Conservation (phyloP, 2,329 filamentous ascomycete genomes). For the Penicillium sp. region DNA sequence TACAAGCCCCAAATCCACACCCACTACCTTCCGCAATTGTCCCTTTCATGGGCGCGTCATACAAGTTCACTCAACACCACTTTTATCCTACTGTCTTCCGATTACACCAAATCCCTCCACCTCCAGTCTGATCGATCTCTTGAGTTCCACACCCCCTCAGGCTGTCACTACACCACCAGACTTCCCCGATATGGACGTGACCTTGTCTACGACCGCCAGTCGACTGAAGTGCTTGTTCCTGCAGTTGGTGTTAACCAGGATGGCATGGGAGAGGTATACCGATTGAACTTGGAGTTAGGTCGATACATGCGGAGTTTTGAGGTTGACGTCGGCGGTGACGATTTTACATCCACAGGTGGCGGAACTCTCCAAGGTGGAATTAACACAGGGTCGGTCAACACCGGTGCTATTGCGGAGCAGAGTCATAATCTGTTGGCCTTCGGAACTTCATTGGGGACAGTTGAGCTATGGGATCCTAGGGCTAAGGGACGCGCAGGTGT, state of each 20-base stretch:
- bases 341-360: slow-evolving; percentile 63
- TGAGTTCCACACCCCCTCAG: slow-evolving; percentile 88
- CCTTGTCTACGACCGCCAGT: slow-evolving; percentile 76
- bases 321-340: slow-evolving; percentile 83
- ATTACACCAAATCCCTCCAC: slow-evolving; percentile 93
- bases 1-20: slow-evolving; percentile 85
- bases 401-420: slow-evolving; percentile 79
- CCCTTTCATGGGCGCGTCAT: slow-evolving; percentile 89
- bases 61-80: slow-evolving; percentile 89
- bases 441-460: slow-evolving; percentile 89
- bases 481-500: slow-evolving; percentile 79
- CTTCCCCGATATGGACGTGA: slow-evolving; percentile 92
- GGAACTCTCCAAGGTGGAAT: slow-evolving; percentile 84
- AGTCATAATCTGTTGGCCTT: slow-evolving; percentile 91
- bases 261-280: slow-evolving; percentile 86
- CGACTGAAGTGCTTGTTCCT: slow-evolving; percentile 82
- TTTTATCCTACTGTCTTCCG: slow-evolving; percentile 81
- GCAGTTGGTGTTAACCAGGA: slow-evolving; percentile 83
- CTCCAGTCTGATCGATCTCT: slow-evolving; percentile 87
- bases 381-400: slow-evolving; percentile 80
- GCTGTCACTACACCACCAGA: slow-evolving; percentile 83
- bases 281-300: slow-evolving; percentile 86
- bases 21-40: slow-evolving; percentile 91
- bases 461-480: slow-evolving; percentile 94
- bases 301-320: slow-evolving; percentile 94